A percentile compares a stretch with the other conserved stretches of the same genome.
These are phyloP conservation scores for Ophiorrhiza pumila DNA, from an alignment of 257 asterid genomes.

Conservation along the genomic window DNA sequence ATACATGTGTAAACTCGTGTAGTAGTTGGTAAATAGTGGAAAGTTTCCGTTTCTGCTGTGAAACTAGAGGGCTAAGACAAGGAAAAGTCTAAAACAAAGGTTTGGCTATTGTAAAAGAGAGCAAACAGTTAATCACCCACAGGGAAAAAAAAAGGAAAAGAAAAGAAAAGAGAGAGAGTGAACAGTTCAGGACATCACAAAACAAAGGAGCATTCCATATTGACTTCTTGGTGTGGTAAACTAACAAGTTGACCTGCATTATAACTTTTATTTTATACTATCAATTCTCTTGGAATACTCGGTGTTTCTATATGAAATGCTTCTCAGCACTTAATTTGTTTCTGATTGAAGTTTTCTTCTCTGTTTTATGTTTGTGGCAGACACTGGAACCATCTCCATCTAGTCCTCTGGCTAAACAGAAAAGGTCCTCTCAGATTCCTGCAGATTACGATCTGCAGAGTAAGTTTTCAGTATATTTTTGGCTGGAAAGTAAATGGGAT, in stretches of 20 bases:
- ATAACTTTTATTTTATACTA: neutral
- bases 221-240: neutral
- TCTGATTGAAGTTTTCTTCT: constrained; percentile 17
- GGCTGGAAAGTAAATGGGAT: constrained; percentile 8
- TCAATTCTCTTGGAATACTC: neutral
- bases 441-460: constrained; percentile 47
- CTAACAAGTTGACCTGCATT: neutral
- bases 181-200: neutral
- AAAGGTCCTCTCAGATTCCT: constrained; percentile 45
- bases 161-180: neutral
- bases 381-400: constrained; percentile 48
- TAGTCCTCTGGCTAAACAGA: constrained; percentile 34
- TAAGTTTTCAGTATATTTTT: constrained; percentile 18
- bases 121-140: neutral
- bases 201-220: neutral
- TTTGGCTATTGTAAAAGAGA: neutral
- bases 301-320: neutral
- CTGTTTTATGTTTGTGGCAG: constrained; percentile 35
- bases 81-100: neutral
- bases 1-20: neutral
- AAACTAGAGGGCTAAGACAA: neutral
- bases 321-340: neutral
- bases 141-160: neutral
- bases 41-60: neutral
- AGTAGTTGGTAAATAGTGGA: neutral